A percentile compares a stretch with the other conserved stretches of the same genome.
These are phyloP conservation scores for Rhizopogon salebrosus DNA, from an alignment of 768 basidiomycete species.

Conservation along the genomic window DNA sequence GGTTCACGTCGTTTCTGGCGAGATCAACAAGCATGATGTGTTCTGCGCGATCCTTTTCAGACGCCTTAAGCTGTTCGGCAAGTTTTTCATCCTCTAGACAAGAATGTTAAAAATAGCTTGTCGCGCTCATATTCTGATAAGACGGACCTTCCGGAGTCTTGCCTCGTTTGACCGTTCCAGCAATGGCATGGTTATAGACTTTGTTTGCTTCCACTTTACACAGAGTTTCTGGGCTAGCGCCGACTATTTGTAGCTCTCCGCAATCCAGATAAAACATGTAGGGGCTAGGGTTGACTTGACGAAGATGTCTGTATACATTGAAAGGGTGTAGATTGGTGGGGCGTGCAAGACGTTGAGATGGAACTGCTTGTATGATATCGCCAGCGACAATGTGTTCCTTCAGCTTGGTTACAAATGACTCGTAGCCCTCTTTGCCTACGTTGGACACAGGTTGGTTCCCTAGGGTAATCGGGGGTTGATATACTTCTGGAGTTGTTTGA, in stretches of 20 bases:
- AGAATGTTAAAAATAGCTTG: constrained; percentile 7
- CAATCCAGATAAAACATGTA: constrained; percentile 99
- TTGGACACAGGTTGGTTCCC: constrained; percentile 76
- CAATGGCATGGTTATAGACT: constrained; percentile 97
- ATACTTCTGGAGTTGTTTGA: constrained; percentile 54
- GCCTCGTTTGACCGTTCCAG: constrained; percentile 88
- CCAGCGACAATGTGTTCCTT: constrained; percentile 95
- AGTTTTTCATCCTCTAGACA: constrained; percentile 84
- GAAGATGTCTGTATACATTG: constrained; percentile 91
- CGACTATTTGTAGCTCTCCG: constrained; percentile 90
- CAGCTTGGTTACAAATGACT: constrained; percentile 82
- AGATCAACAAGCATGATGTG: constrained; percentile 99
- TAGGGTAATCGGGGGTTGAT: constrained; percentile 57
- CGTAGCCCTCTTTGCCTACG: constrained; percentile 90
- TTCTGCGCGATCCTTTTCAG: constrained; percentile 94
- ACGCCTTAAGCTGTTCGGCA: constrained; percentile 67
- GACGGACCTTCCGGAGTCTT: constrained; percentile 75
- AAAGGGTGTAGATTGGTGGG: constrained; percentile 91
- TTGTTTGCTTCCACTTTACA: constrained; percentile 92
- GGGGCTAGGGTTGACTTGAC: constrained; percentile 94
- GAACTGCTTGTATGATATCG: constrained; percentile 98
- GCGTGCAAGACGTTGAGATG: constrained; percentile 84
- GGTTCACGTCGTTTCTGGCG: constrained; percentile 96
- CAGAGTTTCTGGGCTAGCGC: constrained; percentile 95
- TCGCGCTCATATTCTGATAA: not conserved